Evolutionary conservation across 139 green algal genomes (phyloP).

Genomic region (Diplosphaera chodatii): DNA sequence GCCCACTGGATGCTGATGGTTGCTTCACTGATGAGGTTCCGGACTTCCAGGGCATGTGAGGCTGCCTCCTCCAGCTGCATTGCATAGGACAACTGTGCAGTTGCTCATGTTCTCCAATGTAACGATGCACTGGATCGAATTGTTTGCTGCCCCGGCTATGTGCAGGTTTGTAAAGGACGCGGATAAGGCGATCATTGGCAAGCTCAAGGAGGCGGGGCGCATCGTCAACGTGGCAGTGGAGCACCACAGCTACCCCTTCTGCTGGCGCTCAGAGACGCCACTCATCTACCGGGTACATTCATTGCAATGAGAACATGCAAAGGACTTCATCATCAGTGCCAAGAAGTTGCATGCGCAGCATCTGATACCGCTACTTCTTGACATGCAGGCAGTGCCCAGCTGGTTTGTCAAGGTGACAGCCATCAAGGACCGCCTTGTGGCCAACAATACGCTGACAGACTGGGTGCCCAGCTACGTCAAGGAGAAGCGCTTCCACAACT

Average conservation of each 20-base stretch:
- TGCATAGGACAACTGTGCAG: too few species aligned
- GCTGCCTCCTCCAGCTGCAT: not conserved
- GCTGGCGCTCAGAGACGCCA: constrained; percentile 96
- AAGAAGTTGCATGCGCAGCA: not conserved
- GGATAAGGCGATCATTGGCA: constrained; percentile 90
- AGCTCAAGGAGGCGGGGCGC: constrained; percentile 69
- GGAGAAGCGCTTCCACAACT: constrained; percentile 99
- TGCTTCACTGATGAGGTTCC: constrained; percentile 76
- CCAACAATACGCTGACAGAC: constrained; percentile 84
- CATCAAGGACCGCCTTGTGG: constrained; percentile 83
- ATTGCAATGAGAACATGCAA: too few species aligned
- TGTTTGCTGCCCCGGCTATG: too few species aligned
- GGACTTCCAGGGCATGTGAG: constrained; percentile 64
- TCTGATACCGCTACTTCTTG: constrained; percentile 49
- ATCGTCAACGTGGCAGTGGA: constrained; percentile 67
- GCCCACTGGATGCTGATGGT: constrained; percentile 84
- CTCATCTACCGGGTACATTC: constrained; percentile 75
- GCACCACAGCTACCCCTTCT: constrained; percentile 95
- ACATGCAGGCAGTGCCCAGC: constrained; percentile 77
- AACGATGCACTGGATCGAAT: too few species aligned
- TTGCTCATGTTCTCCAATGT: too few species aligned
- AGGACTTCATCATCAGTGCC: too few species aligned
- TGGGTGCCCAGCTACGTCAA: constrained; percentile 96
- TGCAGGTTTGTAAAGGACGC: constrained; percentile 81
- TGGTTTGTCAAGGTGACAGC: constrained; percentile 94